Evolutionary conservation across 2,329 filamentous ascomycete genomes (phyloP), one percentile per base, ranked within the genome.

Genomic region (Trichoderma citrinoviride): DNA sequence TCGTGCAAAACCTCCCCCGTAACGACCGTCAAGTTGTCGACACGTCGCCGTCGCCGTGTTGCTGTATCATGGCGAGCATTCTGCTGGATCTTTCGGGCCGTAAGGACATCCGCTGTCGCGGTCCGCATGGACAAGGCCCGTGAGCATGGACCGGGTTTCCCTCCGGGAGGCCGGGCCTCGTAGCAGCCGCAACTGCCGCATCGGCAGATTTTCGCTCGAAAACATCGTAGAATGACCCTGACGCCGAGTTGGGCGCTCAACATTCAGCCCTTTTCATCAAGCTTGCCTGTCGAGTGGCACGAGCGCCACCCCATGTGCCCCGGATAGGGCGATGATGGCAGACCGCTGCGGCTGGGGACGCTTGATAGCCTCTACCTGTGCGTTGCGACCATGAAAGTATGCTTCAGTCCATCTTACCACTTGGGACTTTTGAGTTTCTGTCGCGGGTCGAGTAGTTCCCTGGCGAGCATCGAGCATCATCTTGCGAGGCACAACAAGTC

Each of bases 201-300:
- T 8, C 43, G 43, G 33, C 43, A 58, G 19, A 47, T 27, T n/a
- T n/a, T 27, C 43, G 2, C 41, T 47, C 41, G 55, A 37, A n/a
- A n/a, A 14, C 3, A 21, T 58, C 17, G 55, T 58, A 15, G 41
- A 46, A 46, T 2, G 54, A 57, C 25, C 10, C n/a, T 46, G 17
- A 57, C 55, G 3, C 55, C 43, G 19, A 47, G 55, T 37, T 58
- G 55, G 55, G 55, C 55, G 46, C 55, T 47, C 19, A 58, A 58
- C 5, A 58, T 47, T 12, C 55, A 58, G 27, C 55, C 55, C 27
- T 58, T 37, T 4, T 47, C 1, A 21, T 37, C 5, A 58, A 47
- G 19, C 27, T 58, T 7, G 12, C 55, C 43, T 25, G 55, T 58
- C 0, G 43, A 25, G 14, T 40, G 40, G 7, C n/a, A 47, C 12